Percentiles rank a stretch among this genome's conserved stretches.
These are phyloP conservation scores for Ballota nigra DNA, from an alignment of 257 asterid genomes.

Conservation along the genomic window DNA sequence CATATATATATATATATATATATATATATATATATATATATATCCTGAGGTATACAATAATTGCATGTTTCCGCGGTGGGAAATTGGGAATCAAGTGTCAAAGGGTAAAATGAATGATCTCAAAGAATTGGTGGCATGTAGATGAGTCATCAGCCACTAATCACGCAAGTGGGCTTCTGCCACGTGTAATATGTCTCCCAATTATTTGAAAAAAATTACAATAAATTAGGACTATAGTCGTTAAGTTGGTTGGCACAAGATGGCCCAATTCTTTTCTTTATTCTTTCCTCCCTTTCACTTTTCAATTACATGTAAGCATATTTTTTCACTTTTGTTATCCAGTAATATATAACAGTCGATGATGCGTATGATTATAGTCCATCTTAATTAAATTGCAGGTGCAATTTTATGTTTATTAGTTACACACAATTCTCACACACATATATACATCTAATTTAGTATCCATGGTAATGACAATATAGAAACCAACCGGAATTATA, in stretches of 20 bases:
- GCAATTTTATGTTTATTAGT: too few species aligned
- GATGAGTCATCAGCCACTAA: conserved; percentile 42
- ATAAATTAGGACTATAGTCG: not conserved
- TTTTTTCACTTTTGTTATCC: conserved; percentile 16
- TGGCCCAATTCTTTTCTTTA: not conserved
- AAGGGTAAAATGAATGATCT: conserved; percentile 1
- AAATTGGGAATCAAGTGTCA: not conserved
- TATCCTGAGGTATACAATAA: conserved; percentile 5
- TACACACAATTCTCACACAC: too few species aligned
- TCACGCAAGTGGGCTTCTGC: conserved; percentile 16
- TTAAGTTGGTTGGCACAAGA: conserved; percentile 24
- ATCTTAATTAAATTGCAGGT: too few species aligned
- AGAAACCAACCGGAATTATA: too few species aligned
- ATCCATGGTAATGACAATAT: too few species aligned
- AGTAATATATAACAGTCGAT: not conserved
- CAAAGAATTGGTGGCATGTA: conserved; percentile 18
- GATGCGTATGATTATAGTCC: too few species aligned
- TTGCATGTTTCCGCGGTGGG: not conserved
- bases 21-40: too few species aligned
- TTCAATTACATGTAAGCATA: conserved; percentile 5
- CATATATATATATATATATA: too few species aligned
- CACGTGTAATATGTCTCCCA: conserved; percentile 20
- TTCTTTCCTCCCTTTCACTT: not conserved
- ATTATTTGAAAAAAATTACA: not conserved
- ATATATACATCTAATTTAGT: too few species aligned